A percentile compares a stretch with the other conserved stretches of the same genome.
Conservation (phyloP, 257 asterid species). For the Coffea canephora region DNA sequence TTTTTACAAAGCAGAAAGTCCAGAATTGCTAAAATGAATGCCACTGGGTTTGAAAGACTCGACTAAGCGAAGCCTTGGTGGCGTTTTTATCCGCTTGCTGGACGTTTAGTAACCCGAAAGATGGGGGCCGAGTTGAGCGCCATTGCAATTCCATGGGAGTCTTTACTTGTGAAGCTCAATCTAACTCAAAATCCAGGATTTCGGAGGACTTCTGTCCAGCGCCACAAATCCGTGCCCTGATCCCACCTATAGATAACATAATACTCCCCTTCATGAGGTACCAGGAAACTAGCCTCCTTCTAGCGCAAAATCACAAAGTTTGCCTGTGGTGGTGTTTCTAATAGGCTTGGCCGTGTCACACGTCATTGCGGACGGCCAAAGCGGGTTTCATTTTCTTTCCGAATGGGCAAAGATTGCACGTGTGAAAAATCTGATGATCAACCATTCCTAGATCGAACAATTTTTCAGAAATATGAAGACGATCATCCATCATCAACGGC, state of each 20-base stretch:
- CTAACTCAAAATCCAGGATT: constrained; percentile 45
- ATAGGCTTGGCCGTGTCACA: constrained; percentile 19
- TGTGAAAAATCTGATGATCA: not conserved
- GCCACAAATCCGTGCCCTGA: constrained; percentile 31
- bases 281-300: too few relatives aligned
- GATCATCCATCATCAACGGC: too few relatives aligned
- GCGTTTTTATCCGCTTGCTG: constrained; percentile 57
- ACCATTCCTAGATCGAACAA: constrained; percentile 18
- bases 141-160: constrained; percentile 49
- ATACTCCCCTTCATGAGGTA: constrained; percentile 9
- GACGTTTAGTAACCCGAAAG: constrained; percentile 43
- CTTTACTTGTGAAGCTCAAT: constrained; percentile 46
- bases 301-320: constrained; percentile 19
- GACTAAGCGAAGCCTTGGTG: constrained; percentile 41
- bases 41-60: constrained; percentile 27
- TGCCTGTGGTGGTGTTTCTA: constrained; percentile 15
- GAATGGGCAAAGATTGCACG: constrained; percentile 30
- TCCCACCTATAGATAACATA: constrained; percentile 11
- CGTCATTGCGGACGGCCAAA: constrained; percentile 14
- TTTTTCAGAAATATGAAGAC: not conserved
- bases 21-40: constrained; percentile 17
- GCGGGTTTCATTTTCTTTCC: constrained; percentile 4
- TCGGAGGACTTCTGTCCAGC: constrained; percentile 52
- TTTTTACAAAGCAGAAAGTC: constrained; percentile 31
- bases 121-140: constrained; percentile 54